Conservation (phyloP, 1,284 basidiomycete genomes). For the Cystobasidium slooffiae region DNA sequence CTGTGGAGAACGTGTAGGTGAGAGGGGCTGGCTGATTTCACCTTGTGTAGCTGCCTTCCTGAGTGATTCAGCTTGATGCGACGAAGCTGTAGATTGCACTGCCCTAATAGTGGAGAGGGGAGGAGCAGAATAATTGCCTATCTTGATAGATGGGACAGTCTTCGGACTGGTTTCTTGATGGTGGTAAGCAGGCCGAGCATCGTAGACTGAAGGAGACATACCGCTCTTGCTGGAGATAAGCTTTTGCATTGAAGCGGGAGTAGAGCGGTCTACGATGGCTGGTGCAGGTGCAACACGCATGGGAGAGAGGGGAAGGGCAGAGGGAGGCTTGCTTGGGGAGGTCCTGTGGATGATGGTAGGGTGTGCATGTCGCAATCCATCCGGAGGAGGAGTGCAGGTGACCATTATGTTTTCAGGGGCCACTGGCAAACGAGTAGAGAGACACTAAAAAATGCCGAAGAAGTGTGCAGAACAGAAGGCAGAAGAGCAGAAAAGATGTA, state of each 20-base stretch:
- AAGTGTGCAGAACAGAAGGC: too few species aligned
- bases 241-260: not conserved
- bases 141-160: not conserved
- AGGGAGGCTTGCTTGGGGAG: not conserved
- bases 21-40: not conserved
- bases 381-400: conserved; percentile 7
- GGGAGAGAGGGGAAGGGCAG: not conserved
- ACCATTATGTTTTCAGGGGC: not conserved
- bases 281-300: not conserved
- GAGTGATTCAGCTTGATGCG: not conserved
- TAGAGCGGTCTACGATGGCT: conserved; percentile 6
- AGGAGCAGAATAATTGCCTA: not conserved
- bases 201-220: conserved; percentile 11
- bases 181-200: not conserved
- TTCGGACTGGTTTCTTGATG: conserved; percentile 6
- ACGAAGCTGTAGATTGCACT: not conserved
- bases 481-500: too few species aligned
- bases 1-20: not conserved
- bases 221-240: not conserved
- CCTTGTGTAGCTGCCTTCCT: not conserved
- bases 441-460: not conserved
- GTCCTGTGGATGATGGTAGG: not conserved
- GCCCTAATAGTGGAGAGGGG: not conserved
- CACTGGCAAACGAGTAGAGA: not conserved
- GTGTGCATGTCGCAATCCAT: not conserved